phyloP scores from a whole-genome alignment of 257 asterid genomes.

The Knoxia roxburghii region DNA sequence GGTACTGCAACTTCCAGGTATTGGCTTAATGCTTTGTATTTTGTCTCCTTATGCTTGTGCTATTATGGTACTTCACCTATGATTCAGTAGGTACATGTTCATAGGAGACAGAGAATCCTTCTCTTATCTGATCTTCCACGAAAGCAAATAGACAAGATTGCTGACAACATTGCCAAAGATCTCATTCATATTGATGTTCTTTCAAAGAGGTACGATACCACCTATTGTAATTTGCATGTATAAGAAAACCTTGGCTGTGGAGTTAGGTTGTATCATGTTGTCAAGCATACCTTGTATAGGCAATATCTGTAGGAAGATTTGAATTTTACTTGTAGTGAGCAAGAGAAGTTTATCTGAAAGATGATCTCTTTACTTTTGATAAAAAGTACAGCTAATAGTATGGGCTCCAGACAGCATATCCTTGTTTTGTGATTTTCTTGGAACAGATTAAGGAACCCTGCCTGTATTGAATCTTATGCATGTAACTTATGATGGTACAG shows the following conservation, averaged over 20 bases:
- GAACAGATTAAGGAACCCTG: neutral
- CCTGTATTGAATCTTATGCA: conserved; percentile 20
- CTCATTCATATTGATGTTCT: conserved; percentile 82
- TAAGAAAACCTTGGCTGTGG: neutral
- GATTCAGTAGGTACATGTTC: conserved; percentile 21
- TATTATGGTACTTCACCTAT: conserved; percentile 15
- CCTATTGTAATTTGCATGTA: neutral
- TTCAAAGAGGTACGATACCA: conserved; percentile 67
- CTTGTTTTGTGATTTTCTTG: neutral
- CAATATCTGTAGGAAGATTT: neutral
- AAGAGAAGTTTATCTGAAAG: neutral
- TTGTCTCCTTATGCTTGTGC: neutral
- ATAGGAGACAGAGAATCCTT: conserved; percentile 88
- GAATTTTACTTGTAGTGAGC: neutral
- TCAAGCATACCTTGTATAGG: neutral
- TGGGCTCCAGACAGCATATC: neutral
- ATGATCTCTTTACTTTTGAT: neutral
- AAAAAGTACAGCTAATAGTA: neutral
- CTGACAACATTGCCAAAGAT: conserved; percentile 79
- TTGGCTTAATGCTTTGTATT: conserved; percentile 15
- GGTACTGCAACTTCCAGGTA: conserved; percentile 96
- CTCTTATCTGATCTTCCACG: conserved; percentile 93
- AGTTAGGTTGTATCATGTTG: neutral
- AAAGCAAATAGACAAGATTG: conserved; percentile 85
- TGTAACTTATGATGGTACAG: conserved; percentile 42